Percentiles rank a stretch among this genome's conserved stretches.
These are phyloP conservation scores for Rutstroemia sydowiana DNA, from an alignment of 2,329 filamentous ascomycete species.

Conservation along the genomic window DNA sequence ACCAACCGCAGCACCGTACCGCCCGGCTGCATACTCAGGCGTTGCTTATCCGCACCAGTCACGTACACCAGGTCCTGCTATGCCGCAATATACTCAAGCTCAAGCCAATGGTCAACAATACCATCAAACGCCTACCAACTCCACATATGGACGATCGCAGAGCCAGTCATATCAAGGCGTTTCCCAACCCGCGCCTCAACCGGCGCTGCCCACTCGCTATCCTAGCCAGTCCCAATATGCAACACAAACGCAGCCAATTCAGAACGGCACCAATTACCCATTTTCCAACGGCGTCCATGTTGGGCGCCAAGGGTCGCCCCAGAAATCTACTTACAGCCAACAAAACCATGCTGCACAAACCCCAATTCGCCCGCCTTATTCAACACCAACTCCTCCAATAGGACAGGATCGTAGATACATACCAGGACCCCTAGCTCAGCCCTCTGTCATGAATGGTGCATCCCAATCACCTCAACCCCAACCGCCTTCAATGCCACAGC, in stretches of 20 bases:
- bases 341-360: conserved; percentile 18
- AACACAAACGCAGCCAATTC: conserved; percentile 20
- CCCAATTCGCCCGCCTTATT: conserved; percentile 19
- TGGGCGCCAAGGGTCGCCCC: conserved; percentile 26
- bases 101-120: conserved; percentile 15
- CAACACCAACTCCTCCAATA: conserved; percentile 21
- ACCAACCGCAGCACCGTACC: conserved; percentile 22
- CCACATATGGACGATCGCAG: conserved; percentile 19
- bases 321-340: conserved; percentile 25
- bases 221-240: conserved; percentile 21
- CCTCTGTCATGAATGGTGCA: conserved; percentile 22
- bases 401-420: conserved; percentile 18
- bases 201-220: conserved; percentile 23
- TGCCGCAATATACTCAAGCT: conserved; percentile 23
- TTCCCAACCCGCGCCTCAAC: conserved; percentile 20
- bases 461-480: conserved; percentile 19
- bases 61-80: conserved; percentile 21
- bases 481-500: conserved; percentile 4
- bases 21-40: conserved; percentile 23
- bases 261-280: conserved; percentile 25
- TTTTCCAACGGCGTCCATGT: conserved; percentile 21
- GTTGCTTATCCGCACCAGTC: conserved; percentile 27
- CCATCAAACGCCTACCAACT: conserved; percentile 19
- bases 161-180: conserved; percentile 21
- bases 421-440: conserved; percentile 16